These are phyloP conservation scores for Phytophthora tubulina DNA, from an alignment of 352 stramenopile genomes.

Conservation along the genomic window DNA sequence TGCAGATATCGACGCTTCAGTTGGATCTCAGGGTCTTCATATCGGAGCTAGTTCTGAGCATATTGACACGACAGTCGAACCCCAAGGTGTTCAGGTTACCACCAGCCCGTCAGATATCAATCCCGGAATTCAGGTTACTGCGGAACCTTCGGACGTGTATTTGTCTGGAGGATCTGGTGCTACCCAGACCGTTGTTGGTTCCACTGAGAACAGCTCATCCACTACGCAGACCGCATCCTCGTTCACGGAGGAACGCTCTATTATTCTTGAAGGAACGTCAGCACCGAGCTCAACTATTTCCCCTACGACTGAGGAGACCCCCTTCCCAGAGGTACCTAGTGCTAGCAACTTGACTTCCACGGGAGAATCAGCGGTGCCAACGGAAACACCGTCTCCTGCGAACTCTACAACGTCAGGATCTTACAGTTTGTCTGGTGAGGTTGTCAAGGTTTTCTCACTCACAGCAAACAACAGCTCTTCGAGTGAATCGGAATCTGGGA, in stretches of 20 bases:
- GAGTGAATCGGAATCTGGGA: conserved; percentile 31
- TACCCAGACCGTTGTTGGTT: conserved; percentile 10
- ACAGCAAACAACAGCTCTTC: conserved; percentile 38
- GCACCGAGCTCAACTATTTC: conserved; percentile 13
- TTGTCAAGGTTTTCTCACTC: conserved; percentile 40
- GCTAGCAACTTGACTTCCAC: conserved; percentile 15
- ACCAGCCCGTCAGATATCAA: conserved; percentile 7
- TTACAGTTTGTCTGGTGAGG: conserved; percentile 17
- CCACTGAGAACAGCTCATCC: conserved; percentile 12
- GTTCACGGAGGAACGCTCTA: conserved; percentile 23
- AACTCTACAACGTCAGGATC: conserved; percentile 21
- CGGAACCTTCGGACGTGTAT: conserved; percentile 10
- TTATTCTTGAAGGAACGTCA: conserved; percentile 1
- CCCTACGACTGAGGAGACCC: conserved; percentile 9
- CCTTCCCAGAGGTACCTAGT: background rate
- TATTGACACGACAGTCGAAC: background rate
- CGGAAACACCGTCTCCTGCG: conserved; percentile 24
- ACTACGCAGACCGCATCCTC: conserved; percentile 12
- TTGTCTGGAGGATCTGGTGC: conserved; percentile 2
- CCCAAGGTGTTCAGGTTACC: conserved; percentile 2
- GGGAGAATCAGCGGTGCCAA: conserved; percentile 21
- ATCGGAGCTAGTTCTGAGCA: conserved; percentile 8
- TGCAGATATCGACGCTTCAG: conserved; percentile 18
- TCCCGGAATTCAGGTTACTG: background rate
- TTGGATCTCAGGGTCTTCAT: conserved; percentile 19